Evolutionary conservation across 1,284 basidiomycete species (phyloP), one percentile per base, ranked within the genome.

Genomic region (Rhizopogon parksii): DNA sequence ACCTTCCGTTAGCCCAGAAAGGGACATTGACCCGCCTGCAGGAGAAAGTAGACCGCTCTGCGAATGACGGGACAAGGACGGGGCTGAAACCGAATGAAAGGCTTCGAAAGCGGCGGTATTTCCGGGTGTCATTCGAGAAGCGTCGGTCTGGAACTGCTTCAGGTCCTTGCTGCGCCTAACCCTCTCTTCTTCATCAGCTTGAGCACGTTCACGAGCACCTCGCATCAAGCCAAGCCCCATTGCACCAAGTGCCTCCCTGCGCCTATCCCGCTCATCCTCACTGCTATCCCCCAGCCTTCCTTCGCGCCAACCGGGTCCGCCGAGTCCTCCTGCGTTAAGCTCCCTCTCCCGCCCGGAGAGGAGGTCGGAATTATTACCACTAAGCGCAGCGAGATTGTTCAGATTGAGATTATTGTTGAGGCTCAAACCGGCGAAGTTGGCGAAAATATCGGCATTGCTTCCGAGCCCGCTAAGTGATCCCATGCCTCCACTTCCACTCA

Each of bases 101-200:
- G 85, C 83, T 59, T 90, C 87, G 61, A 80, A 89, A 3, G 83
- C 77, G 38, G 70, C 71, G 38, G 72, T 54, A 60, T 75, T 78
- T 57, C 58, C 72, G 53, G 70, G 72, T 43, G 73, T 60, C 50
- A 78, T 64, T 34, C 74, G 70, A 54, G 69, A 52, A 52, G 53
- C 43, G 49, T 68, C 64, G 3, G 49, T 49, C n/a, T 66, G 66
- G 40, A 37, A 34, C 36, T 42, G 46, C 46, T 65, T 69, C 39
- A 63, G 54, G 15, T 83, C 80, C 61, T 75, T 78, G 58, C 80
- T 81, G 56, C 77, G 77, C 50, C 77, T 70, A 50, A 77, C 71
- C 34, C 80, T 71, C 58, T 83, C 80, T 52, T 83, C 82, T 53
- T 85, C 83, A 36, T 86, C 83, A 0, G 62, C 66, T 49, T 85